A percentile compares a stretch with the other conserved stretches of the same genome.
phyloP scores from a whole-genome alignment of 2,329 filamentous ascomycete species.

The Tympanopsis confertula region DNA sequence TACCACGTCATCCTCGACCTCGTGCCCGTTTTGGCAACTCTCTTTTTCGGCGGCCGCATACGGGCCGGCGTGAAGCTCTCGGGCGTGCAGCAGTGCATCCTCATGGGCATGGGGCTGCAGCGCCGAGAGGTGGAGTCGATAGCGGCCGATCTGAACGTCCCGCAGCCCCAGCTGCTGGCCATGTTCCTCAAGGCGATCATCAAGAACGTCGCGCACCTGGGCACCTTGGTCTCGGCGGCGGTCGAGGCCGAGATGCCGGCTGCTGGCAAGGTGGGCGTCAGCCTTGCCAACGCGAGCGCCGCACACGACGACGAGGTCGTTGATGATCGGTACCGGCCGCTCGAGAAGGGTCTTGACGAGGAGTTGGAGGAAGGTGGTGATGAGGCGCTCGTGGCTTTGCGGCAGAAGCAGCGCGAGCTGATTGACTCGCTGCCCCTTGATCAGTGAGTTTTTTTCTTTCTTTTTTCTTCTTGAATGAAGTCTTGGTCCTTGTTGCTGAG shows the following conservation, averaged over 20 bases:
- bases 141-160: slow-evolving; percentile 66
- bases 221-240: slow-evolving; percentile 61
- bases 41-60: slow-evolving; percentile 77
- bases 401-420: slow-evolving; percentile 72
- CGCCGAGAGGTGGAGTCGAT: slow-evolving; percentile 74
- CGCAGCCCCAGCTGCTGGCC: slow-evolving; percentile 70
- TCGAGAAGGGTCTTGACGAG: slow-evolving; percentile 63
- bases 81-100: slow-evolving; percentile 71
- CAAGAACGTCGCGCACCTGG: slow-evolving; percentile 73
- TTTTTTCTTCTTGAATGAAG: background rate
- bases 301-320: slow-evolving; percentile 58
- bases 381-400: slow-evolving; percentile 59
- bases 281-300: slow-evolving; percentile 44
- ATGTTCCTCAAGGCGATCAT: slow-evolving; percentile 96
- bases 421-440: slow-evolving; percentile 86
- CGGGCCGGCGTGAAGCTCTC: slow-evolving; percentile 57
- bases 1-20: slow-evolving; percentile 96
- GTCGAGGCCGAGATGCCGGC: slow-evolving; percentile 56
- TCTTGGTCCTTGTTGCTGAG: background rate
- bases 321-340: slow-evolving; percentile 55
- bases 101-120: slow-evolving; percentile 85
- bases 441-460: slow-evolving; percentile 44
- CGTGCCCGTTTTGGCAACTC: slow-evolving; percentile 66
- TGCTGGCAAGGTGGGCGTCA: slow-evolving; percentile 36
- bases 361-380: slow-evolving; percentile 77